phyloP scores from a whole-genome alignment of 2,329 filamentous ascomycete species.

The Alternaria viburni region DNA sequence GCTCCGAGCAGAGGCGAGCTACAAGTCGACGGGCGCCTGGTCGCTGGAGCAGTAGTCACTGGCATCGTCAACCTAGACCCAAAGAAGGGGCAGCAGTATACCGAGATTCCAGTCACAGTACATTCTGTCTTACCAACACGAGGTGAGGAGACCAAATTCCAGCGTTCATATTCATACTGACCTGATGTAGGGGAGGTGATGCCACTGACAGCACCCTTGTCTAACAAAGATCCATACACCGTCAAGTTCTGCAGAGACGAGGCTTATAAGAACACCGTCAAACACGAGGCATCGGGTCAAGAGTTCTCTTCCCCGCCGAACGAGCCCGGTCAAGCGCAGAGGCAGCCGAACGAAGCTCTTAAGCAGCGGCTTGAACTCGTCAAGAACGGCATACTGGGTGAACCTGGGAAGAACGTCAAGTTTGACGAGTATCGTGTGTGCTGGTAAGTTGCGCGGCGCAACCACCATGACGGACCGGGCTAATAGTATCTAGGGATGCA shows the following conservation, averaged over 20 bases:
- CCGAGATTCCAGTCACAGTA: neutral
- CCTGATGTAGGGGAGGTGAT: neutral
- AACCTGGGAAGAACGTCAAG: neutral
- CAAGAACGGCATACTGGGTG: neutral
- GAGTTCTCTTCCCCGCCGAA: neutral
- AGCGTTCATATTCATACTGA: accelerated
- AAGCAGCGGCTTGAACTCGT: neutral
- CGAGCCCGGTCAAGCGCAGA: neutral
- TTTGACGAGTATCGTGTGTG: neutral
- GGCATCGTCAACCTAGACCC: neutral
- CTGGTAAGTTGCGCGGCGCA: neutral
- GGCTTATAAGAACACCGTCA: neutral
- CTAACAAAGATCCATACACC: neutral
- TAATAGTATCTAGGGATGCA: neutral
- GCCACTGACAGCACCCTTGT: neutral
- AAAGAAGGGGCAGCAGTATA: neutral
- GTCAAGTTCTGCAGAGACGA: neutral
- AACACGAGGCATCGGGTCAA: neutral
- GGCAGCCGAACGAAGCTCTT: neutral
- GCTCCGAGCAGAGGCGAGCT: neutral
- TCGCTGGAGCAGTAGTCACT: neutral
- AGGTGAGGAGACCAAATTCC: accelerated
- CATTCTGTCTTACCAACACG: neutral
- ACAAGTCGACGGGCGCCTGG: neutral
- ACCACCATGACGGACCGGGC: neutral